Percentiles rank a stretch among this genome's conserved stretches.
Conservation (phyloP, 2,329 filamentous ascomycete genomes). For the Neurospora crassa region DNA sequence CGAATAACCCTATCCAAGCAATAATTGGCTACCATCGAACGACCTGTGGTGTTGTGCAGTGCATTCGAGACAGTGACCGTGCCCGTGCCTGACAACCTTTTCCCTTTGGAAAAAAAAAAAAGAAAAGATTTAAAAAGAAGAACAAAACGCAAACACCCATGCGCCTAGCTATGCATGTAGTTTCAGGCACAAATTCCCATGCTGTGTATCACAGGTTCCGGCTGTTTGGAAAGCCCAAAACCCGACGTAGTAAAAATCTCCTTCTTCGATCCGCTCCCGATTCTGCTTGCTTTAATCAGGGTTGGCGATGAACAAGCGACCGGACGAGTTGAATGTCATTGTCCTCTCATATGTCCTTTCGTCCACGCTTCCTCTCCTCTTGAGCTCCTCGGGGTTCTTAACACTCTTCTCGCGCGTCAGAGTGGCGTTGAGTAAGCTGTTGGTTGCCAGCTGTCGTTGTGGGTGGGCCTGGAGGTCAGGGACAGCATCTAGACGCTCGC, state of each 20-base stretch:
- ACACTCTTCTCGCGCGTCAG: constrained; percentile 55
- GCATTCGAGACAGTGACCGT: not conserved
- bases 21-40: not conserved
- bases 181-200: not conserved
- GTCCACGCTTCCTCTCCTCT: constrained; percentile 71
- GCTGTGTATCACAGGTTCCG: not conserved
- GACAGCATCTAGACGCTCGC: constrained; percentile 51
- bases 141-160: not conserved
- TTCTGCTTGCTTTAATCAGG: constrained; percentile 43
- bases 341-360: constrained; percentile 75
- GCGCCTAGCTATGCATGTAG: not conserved
- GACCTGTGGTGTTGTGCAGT: not conserved
- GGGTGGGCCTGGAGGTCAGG: constrained; percentile 40
- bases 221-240: not conserved
- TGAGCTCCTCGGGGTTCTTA: constrained; percentile 61
- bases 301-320: constrained; percentile 76
- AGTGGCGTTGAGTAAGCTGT: constrained; percentile 47
- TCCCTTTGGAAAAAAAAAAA: not conserved
- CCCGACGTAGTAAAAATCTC: not conserved
- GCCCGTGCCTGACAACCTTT: not conserved
- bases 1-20: not conserved
- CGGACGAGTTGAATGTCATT: constrained; percentile 57
- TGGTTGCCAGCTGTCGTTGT: constrained; percentile 41
- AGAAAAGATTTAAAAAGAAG: not conserved
- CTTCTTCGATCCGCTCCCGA: not conserved